Percentiles rank a stretch among this genome's conserved stretches.
Evolutionary conservation across 2,329 filamentous ascomycete species (phyloP).

Genomic region (Colletotrichum chlorophyti): DNA sequence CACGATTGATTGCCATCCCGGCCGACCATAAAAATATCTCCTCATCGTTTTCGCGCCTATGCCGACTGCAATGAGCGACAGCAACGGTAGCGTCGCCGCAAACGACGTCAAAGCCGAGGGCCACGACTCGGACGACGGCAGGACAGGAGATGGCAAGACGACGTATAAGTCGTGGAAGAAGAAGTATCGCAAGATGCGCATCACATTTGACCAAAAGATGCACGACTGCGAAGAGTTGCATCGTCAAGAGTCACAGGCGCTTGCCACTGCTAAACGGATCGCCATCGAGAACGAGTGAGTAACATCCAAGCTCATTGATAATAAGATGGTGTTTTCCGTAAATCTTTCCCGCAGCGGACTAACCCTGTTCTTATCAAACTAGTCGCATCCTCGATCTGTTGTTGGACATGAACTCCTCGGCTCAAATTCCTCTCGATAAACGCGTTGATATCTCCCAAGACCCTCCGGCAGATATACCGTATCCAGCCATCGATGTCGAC

Average conservation of each 20-base stretch:
- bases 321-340: not conserved
- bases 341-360: not conserved
- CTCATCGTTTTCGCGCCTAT: not conserved
- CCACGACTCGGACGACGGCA: slow-evolving; percentile 39
- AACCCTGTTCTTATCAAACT: slow-evolving; percentile 16
- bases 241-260: slow-evolving; percentile 80
- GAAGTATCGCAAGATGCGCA: slow-evolving; percentile 93
- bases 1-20: slow-evolving; percentile 2
- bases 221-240: slow-evolving; percentile 83
- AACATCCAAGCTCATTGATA: slow-evolving; percentile 28
- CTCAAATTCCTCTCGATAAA: slow-evolving; percentile 76
- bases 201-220: slow-evolving; percentile 79
- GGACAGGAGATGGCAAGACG: slow-evolving; percentile 51
- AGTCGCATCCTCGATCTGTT: slow-evolving; percentile 90
- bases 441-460: slow-evolving; percentile 73
- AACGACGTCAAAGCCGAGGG: slow-evolving; percentile 51
- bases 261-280: slow-evolving; percentile 81
- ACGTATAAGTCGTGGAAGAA: slow-evolving; percentile 80
- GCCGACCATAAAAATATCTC: not conserved
- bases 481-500: slow-evolving; percentile 40
- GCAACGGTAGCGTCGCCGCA: slow-evolving; percentile 32
- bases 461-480: slow-evolving; percentile 48
- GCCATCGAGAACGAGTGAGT: slow-evolving; percentile 92
- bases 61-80: slow-evolving; percentile 37
- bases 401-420: slow-evolving; percentile 85